Evolutionary conservation across 352 stramenopile genomes (phyloP).

Genomic region (Phytopythium sindhum): DNA sequence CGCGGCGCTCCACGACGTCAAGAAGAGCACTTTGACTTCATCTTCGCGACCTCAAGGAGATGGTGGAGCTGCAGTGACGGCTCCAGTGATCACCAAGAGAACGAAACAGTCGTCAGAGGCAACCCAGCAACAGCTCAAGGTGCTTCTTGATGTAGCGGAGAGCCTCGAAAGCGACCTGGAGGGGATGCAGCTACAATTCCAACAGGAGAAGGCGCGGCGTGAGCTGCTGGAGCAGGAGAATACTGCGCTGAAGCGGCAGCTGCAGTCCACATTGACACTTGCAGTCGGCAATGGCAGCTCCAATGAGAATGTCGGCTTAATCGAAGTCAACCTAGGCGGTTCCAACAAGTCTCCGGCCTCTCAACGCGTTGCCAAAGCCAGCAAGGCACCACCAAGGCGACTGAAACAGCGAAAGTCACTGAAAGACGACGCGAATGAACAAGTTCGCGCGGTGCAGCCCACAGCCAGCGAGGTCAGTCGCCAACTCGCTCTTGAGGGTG

Average conservation of each 20-base stretch:
- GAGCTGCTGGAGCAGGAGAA: conserved; percentile 51
- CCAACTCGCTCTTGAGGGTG: background rate
- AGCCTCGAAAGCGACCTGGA: conserved; percentile 60
- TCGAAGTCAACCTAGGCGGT: background rate
- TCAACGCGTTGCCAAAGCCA: conserved; percentile 6
- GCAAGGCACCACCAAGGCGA: background rate
- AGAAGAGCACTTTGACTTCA: background rate
- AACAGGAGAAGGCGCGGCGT: conserved; percentile 43
- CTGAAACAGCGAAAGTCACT: background rate
- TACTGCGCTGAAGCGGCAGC: conserved; percentile 28
- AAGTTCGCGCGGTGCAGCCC: background rate
- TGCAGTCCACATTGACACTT: background rate
- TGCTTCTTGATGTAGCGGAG: conserved; percentile 62
- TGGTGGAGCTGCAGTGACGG: background rate
- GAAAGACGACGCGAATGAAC: background rate
- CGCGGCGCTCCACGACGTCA: conserved; percentile 27
- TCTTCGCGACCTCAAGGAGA: background rate
- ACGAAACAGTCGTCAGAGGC: conserved; percentile 11
- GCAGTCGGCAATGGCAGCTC: conserved; percentile 9
- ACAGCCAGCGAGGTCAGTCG: background rate
- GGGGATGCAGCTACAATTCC: conserved; percentile 30
- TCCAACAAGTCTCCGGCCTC: conserved; percentile 1
- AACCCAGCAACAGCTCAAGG: conserved; percentile 45
- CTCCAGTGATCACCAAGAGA: conserved; percentile 7
- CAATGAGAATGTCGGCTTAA: background rate